Percentiles rank a stretch among this genome's conserved stretches.
phyloP scores from a whole-genome alignment of 192 early-diverging fungal genomes.

The Linnemannia zychae region DNA sequence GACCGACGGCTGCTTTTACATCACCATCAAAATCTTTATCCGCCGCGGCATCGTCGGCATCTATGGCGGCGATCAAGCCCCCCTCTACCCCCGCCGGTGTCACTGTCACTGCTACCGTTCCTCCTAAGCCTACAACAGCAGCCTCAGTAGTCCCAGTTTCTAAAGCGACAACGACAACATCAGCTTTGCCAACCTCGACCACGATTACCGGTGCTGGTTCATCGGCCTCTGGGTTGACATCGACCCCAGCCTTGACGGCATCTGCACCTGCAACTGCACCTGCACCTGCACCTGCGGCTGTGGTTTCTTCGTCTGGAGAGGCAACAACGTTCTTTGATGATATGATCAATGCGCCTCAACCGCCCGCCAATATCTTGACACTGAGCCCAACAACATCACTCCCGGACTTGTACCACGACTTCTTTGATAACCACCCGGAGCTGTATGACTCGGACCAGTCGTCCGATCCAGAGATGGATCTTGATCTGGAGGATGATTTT shows the following conservation, averaged over 20 bases:
- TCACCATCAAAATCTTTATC: constrained; percentile 7
- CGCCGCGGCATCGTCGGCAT: background rate
- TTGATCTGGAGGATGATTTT: constrained; percentile 26
- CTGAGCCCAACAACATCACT: constrained; percentile 47
- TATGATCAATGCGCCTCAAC: constrained; percentile 55
- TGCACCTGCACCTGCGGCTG: background rate
- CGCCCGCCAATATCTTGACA: constrained; percentile 50
- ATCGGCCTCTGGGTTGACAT: background rate
- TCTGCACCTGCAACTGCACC: background rate
- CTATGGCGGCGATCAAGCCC: constrained; percentile 11
- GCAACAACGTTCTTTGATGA: constrained; percentile 56
- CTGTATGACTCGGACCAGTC: constrained; percentile 53
- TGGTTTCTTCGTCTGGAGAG: constrained; percentile 17
- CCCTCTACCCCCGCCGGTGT: constrained; percentile 11
- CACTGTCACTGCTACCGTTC: background rate
- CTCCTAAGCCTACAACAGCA: background rate
- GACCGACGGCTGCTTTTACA: background rate
- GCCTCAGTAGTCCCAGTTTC: background rate
- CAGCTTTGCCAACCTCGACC: background rate
- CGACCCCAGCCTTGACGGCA: background rate
- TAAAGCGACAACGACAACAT: constrained; percentile 6
- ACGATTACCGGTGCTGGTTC: background rate
- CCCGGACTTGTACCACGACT: constrained; percentile 56
- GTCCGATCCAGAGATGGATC: constrained; percentile 54
- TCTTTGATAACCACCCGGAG: constrained; percentile 57